phyloP scores from a whole-genome alignment of 352 stramenopile genomes.

The Pythium aristosporum region DNA sequence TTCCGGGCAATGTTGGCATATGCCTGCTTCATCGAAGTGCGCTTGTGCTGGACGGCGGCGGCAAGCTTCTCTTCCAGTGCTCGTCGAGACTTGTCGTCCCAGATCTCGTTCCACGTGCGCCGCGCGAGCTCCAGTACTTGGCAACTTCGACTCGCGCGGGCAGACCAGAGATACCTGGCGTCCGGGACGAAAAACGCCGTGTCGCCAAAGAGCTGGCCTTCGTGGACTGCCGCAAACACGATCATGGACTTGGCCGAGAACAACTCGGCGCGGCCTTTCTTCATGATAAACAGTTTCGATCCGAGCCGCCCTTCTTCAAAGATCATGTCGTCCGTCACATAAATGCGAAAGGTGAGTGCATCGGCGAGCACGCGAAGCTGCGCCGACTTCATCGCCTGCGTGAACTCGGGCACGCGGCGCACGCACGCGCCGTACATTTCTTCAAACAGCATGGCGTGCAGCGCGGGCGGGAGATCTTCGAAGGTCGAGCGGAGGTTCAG shows the following conservation, averaged over 20 bases:
- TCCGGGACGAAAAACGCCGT: constrained; percentile 56
- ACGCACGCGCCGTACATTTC: constrained; percentile 56
- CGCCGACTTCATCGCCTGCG: constrained; percentile 24
- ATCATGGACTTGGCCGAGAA: constrained; percentile 36
- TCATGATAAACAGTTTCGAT: constrained; percentile 47
- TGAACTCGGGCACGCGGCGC: constrained; percentile 37
- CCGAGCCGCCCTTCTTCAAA: constrained; percentile 43
- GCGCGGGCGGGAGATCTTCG: constrained; percentile 35
- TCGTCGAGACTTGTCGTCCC: constrained; percentile 35
- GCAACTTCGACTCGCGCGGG: constrained; percentile 47
- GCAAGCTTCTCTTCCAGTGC: constrained; percentile 41
- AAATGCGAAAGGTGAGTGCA: constrained; percentile 49
- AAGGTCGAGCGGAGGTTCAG: constrained; percentile 40
- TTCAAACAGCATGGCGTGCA: constrained; percentile 41
- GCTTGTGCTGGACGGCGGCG: constrained; percentile 8
- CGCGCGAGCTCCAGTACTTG: constrained; percentile 56
- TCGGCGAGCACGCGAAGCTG: constrained; percentile 46
- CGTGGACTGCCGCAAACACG: constrained; percentile 33
- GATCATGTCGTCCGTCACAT: constrained; percentile 56
- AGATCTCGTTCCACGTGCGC: constrained; percentile 45
- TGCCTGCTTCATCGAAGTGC: background rate
- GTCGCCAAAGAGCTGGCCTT: constrained; percentile 52
- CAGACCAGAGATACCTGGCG: constrained; percentile 33
- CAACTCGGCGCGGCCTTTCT: constrained; percentile 45
- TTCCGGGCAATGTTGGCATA: constrained; percentile 13